A percentile compares a stretch with the other conserved stretches of the same genome.
Conservation (phyloP, 2,329 filamentous ascomycete genomes). For the Fusarium miscanthi region DNA sequence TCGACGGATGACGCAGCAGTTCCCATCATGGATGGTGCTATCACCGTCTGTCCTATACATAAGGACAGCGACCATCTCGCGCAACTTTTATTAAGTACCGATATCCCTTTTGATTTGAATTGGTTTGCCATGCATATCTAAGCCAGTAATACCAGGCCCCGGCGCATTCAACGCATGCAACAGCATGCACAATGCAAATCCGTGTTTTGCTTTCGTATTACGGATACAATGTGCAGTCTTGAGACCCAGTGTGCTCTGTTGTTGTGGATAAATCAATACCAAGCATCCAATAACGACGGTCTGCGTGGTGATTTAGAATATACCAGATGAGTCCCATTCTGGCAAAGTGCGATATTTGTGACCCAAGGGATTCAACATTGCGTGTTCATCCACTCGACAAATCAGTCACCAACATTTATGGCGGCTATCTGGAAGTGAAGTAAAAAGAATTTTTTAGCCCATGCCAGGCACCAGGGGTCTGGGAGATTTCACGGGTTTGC, state of each 20-base stretch:
- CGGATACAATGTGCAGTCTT: conserved; percentile 1
- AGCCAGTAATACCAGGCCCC: conserved; percentile 1
- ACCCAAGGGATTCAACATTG: conserved; percentile 7
- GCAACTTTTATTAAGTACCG: not conserved
- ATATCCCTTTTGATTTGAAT: not conserved
- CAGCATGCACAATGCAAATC: conserved; percentile 26
- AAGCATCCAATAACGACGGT: conserved; percentile 21
- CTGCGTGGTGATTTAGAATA: conserved; percentile 2
- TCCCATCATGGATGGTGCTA: not conserved
- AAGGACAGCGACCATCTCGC: not conserved
- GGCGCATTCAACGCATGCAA: conserved; percentile 15
- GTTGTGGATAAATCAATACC: conserved; percentile 20
- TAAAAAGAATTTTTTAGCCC: not conserved
- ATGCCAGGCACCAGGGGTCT: conserved; percentile 22
- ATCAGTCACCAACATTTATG: conserved; percentile 14
- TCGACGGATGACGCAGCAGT: conserved; percentile 34
- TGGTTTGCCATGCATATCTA: conserved; percentile 15
- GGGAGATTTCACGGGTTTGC: conserved; percentile 32
- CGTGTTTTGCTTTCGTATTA: not conserved
- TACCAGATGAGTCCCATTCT: not conserved
- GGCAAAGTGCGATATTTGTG: conserved; percentile 2
- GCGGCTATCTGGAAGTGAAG: conserved; percentile 23
- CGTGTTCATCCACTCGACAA: conserved; percentile 19
- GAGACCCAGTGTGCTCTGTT: conserved; percentile 23
- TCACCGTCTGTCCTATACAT: not conserved